Percentiles rank a stretch among this genome's conserved stretches.
phyloP scores from a whole-genome alignment of 148 eudicot genomes.

The Rhododendron kiyosumense region DNA sequence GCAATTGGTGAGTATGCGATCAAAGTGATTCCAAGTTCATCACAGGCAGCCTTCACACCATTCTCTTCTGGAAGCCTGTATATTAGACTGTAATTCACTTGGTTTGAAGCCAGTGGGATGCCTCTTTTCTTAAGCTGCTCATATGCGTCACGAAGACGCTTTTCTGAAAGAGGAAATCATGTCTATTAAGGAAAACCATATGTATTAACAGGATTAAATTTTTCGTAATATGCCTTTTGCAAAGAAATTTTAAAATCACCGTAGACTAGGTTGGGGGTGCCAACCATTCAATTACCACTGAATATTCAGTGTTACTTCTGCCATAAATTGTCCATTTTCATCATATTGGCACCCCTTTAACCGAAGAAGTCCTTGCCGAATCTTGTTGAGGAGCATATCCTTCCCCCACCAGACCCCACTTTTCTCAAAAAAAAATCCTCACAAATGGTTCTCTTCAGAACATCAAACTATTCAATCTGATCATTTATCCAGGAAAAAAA shows the following conservation, averaged over 20 bases:
- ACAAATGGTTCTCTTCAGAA: neutral
- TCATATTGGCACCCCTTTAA: neutral
- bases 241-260: neutral
- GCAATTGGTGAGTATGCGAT: slow-evolving; percentile 97
- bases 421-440: neutral
- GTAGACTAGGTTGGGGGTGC: neutral
- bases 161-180: slow-evolving; percentile 40
- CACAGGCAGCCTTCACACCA: slow-evolving; percentile 94
- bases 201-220: neutral
- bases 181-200: neutral
- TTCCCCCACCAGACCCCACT: neutral
- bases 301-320: neutral
- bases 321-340: neutral
- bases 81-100: slow-evolving; percentile 97
- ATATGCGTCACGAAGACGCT: slow-evolving; percentile 82
- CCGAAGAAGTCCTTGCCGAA: neutral
- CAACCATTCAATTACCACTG: neutral
- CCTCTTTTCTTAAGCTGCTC: slow-evolving; percentile 72
- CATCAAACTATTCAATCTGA: neutral
- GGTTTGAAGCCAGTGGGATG: slow-evolving; percentile 91
- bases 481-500: neutral
- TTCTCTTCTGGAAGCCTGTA: slow-evolving; percentile 86
- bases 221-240: neutral
- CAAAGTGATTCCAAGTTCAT: slow-evolving; percentile 88
- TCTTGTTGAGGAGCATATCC: neutral